Evolutionary conservation across 805 yeast species (phyloP), one percentile per base, ranked within the genome.

Genomic region (Candida palmyrensis): DNA sequence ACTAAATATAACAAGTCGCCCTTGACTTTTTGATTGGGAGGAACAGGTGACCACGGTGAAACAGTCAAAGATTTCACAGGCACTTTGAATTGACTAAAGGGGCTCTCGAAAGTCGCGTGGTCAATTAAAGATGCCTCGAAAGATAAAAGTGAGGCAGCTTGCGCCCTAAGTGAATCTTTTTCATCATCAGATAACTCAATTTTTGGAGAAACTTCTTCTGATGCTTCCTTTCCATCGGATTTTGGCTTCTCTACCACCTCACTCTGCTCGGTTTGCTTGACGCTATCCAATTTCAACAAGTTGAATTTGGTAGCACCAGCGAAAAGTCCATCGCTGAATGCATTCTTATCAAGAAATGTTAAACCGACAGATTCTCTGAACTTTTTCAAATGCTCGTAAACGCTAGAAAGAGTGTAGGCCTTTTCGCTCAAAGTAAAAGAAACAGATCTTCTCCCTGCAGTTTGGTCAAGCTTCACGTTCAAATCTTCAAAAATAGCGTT

Each of bases 1-100:
- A 75, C 75, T 48, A 92, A 65, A 57, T 90, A 90, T 37, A 82
- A 65, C 46, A 89, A 66, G 50, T 89, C 95, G 17, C 97, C 97
- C 51, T 71, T 73, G 29, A 69, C 43, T 45, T 65, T 73, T 51
- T 72, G 75, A 32, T 66, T 60, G 12, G 80, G 65, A 19, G 90
- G 81, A 10, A 87, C 87, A 3, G 97, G 96, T 43, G 84, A 80
- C 92, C 96, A 90, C 34, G 76, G 74, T 10, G 96, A 84, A 31
- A 87, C 54, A 33, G 63, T 51, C 30, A 77, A 58, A 0, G 73
- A 62, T 43, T 68, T 73, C 40, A 92, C 59, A 6, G 90, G 82
- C 14, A 71, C 62, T 23, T 55, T 48, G 32, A 66, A 44, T 27
- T 47, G 38, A 21, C 43, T 43, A 27, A 49, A 48, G 11, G 61